Conservation (phyloP, 2,329 filamentous ascomycete species). For the Fusarium sp. region DNA sequence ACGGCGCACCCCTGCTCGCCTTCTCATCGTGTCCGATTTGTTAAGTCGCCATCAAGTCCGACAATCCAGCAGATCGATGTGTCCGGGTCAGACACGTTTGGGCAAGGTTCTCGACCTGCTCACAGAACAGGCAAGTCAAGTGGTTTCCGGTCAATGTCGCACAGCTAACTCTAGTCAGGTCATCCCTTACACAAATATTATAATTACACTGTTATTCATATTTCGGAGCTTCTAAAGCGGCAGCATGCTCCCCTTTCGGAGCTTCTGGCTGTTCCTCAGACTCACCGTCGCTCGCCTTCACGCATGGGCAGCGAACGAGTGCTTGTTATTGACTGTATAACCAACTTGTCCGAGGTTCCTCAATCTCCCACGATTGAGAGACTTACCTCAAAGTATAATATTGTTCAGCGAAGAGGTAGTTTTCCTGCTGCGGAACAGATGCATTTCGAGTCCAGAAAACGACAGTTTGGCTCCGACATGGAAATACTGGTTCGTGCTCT, state of each 20-base stretch:
- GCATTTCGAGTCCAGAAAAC: slow-evolving; percentile 65
- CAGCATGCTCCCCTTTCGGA: slow-evolving; percentile 58
- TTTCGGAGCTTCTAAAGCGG: slow-evolving; percentile 65
- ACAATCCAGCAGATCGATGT: slow-evolving; percentile 68
- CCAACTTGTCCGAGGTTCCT: slow-evolving; percentile 59
- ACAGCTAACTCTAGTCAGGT: slow-evolving; percentile 51
- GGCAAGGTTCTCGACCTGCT: slow-evolving; percentile 58
- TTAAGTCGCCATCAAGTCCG: slow-evolving; percentile 69
- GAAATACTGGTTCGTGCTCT: slow-evolving; percentile 78
- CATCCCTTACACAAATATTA: slow-evolving; percentile 73
- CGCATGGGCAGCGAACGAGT: slow-evolving; percentile 52
- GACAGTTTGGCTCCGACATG: slow-evolving; percentile 71
- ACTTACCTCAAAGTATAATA: slow-evolving; percentile 46
- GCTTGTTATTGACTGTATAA: slow-evolving; percentile 72
- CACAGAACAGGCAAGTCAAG: slow-evolving; percentile 57
- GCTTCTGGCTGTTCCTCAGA: slow-evolving; percentile 53
- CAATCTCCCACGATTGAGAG: slow-evolving; percentile 60
- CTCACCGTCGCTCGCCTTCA: slow-evolving; percentile 44
- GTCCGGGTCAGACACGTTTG: slow-evolving; percentile 55
- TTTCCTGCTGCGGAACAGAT: slow-evolving; percentile 61
- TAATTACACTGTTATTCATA: slow-evolving; percentile 68
- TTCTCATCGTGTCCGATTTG: slow-evolving; percentile 65
- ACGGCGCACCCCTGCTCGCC: slow-evolving; percentile 73
- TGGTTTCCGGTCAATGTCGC: neutral
- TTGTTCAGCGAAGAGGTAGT: slow-evolving; percentile 49